A percentile compares a stretch with the other conserved stretches of the same genome.
phyloP scores from a whole-genome alignment of 805 yeast species.

The Starmerella riodocensis region DNA sequence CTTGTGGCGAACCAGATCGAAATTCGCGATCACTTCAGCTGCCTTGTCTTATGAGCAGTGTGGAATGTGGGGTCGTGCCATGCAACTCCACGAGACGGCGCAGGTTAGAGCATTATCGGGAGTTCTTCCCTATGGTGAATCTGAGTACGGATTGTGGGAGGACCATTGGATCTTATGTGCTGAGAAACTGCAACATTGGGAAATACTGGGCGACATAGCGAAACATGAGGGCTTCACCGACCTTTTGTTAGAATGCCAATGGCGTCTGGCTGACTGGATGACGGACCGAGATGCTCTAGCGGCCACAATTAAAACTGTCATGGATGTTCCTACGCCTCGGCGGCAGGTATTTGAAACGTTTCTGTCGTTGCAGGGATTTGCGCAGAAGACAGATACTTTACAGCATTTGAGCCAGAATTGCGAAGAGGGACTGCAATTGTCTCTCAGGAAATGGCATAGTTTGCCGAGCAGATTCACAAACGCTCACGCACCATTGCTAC shows the following conservation, averaged over 20 bases:
- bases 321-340: constrained; percentile 98
- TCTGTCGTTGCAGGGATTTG: constrained; percentile 80
- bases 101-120: constrained; percentile 95
- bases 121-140: constrained; percentile 84
- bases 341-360: constrained; percentile 93
- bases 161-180: constrained; percentile 98
- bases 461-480: constrained; percentile 52
- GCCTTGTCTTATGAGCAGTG: constrained; percentile 91
- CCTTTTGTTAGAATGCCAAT: constrained; percentile 89
- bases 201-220: constrained; percentile 85
- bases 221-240: constrained; percentile 97
- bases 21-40: constrained; percentile 81
- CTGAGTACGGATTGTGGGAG: constrained; percentile 94
- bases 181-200: constrained; percentile 96
- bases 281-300: constrained; percentile 89
- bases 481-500: constrained; percentile 81
- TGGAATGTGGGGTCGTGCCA: constrained; percentile 89
- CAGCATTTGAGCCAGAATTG: constrained; percentile 75
- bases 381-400: constrained; percentile 75
- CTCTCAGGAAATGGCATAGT: constrained; percentile 85
- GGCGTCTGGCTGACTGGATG: constrained; percentile 98
- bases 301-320: constrained; percentile 84
- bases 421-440: constrained; percentile 91
- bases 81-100: constrained; percentile 87
- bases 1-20: constrained; percentile 91